These are phyloP conservation scores for Haematococcus sp. DNA, from an alignment of 139 green algal species.

Conservation along the genomic window DNA sequence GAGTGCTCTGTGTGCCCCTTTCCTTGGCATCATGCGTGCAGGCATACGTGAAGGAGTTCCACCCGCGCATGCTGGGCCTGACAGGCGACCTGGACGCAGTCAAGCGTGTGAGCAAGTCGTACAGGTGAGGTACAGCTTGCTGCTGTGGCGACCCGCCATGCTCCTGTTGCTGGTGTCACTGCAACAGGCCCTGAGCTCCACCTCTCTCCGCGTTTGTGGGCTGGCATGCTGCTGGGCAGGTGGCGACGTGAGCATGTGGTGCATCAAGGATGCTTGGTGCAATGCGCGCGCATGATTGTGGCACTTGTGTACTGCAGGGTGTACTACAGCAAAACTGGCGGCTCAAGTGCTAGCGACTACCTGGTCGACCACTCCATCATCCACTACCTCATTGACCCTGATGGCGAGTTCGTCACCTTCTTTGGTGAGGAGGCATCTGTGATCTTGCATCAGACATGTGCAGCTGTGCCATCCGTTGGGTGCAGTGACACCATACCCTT, in stretches of 20 bases:
- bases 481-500: not conserved
- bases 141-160: too few species aligned
- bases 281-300: too few species aligned
- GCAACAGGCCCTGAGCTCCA: too few species aligned
- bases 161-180: too few species aligned
- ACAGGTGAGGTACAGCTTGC: constrained; percentile 52
- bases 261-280: too few species aligned
- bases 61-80: constrained; percentile 91
- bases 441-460: constrained; percentile 11
- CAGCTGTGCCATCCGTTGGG: not conserved
- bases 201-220: too few species aligned
- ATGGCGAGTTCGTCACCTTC: constrained; percentile 92
- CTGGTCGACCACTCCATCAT: constrained; percentile 99
- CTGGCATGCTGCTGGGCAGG: too few species aligned
- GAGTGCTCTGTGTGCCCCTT: too few species aligned
- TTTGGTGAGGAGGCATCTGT: too few species aligned
- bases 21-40: too few species aligned
- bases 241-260: too few species aligned
- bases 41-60: constrained; percentile 73
- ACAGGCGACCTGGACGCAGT: constrained; percentile 79
- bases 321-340: constrained; percentile 85
- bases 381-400: constrained; percentile 88
- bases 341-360: constrained; percentile 71
- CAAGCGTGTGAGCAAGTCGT: constrained; percentile 66
- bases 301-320: constrained; percentile 21